Evolutionary conservation across 2,329 filamentous ascomycete species (phyloP).

Genomic region (Graphilbum ipis-grandicollis): DNA sequence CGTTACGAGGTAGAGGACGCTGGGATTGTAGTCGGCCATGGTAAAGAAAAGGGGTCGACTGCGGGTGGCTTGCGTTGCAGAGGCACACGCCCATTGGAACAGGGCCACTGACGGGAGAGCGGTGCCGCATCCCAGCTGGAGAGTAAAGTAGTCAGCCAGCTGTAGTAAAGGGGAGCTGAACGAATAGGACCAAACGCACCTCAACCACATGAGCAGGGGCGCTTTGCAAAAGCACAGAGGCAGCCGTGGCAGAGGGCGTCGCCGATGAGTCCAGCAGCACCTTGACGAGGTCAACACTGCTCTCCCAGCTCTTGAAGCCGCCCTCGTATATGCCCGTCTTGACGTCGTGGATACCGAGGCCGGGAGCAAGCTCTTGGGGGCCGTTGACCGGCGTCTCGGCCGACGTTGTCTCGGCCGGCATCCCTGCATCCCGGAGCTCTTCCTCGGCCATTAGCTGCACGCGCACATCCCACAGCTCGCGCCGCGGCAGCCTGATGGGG

Average conservation of each 20-base stretch:
- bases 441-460: slow-evolving; percentile 67
- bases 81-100: slow-evolving; percentile 38
- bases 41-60: slow-evolving; percentile 35
- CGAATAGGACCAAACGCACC: slow-evolving; percentile 20
- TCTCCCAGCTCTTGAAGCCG: slow-evolving; percentile 83
- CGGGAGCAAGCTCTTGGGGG: slow-evolving; percentile 24
- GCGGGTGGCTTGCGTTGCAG: slow-evolving; percentile 11
- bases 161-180: too few relatives aligned
- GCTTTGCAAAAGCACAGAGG: slow-evolving; percentile 10
- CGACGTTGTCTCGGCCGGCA: slow-evolving; percentile 14
- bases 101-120: slow-evolving; percentile 56
- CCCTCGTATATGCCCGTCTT: slow-evolving; percentile 73
- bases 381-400: neutral
- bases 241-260: slow-evolving; percentile 12
- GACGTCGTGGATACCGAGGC: slow-evolving; percentile 54
- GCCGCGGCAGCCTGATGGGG: slow-evolving; percentile 41
- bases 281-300: slow-evolving; percentile 62
- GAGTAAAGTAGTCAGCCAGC: neutral
- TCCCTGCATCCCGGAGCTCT: slow-evolving; percentile 19
- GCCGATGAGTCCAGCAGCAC: slow-evolving; percentile 31
- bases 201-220: slow-evolving; percentile 30
- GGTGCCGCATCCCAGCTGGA: slow-evolving; percentile 60
- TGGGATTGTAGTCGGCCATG: slow-evolving; percentile 64
- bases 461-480: slow-evolving; percentile 67
- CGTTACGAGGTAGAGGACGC: slow-evolving; percentile 62